Conservation (phyloP, 2,329 filamentous ascomycete species). For the Polytolypa hystricis region DNA sequence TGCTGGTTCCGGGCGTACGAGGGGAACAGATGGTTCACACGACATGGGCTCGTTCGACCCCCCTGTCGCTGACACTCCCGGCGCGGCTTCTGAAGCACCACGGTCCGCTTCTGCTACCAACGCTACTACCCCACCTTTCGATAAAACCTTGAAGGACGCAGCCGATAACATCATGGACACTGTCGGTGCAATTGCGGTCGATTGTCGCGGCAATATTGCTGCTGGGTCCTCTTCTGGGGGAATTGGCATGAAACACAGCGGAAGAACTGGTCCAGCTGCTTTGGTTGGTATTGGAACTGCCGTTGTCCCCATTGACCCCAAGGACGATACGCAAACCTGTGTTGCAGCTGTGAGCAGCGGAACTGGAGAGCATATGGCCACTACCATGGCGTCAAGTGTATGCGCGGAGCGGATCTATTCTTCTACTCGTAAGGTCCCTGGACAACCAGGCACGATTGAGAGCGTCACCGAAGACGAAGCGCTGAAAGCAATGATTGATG, state of each 20-base stretch:
- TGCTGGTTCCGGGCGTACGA: neutral
- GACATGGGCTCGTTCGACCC: neutral
- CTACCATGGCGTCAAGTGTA: slow-evolving; percentile 77
- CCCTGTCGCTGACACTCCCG: too few relatives aligned
- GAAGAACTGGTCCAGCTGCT: slow-evolving; percentile 82
- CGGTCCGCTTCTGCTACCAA: neutral
- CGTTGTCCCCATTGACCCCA: slow-evolving; percentile 64
- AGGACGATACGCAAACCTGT: slow-evolving; percentile 56
- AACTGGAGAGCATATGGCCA: slow-evolving; percentile 96
- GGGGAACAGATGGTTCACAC: neutral
- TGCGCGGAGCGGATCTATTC: slow-evolving; percentile 79
- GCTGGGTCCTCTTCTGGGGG: slow-evolving; percentile 93
- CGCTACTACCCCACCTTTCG: neutral
- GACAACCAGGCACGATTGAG: slow-evolving; percentile 47
- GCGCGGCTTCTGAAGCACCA: neutral
- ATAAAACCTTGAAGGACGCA: neutral
- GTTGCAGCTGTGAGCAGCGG: slow-evolving; percentile 86
- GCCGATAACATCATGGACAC: slow-evolving; percentile 76
- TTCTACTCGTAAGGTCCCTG: slow-evolving; percentile 47
- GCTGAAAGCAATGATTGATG: slow-evolving; percentile 63
- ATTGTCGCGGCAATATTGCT: slow-evolving; percentile 74
- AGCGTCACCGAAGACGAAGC: slow-evolving; percentile 65
- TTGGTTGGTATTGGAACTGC: slow-evolving; percentile 85
- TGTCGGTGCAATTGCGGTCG: slow-evolving; percentile 89
- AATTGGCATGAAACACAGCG: slow-evolving; percentile 95